These are phyloP conservation scores for Somion occarium DNA, from an alignment of 1,284 basidiomycete genomes.

Conservation along the genomic window DNA sequence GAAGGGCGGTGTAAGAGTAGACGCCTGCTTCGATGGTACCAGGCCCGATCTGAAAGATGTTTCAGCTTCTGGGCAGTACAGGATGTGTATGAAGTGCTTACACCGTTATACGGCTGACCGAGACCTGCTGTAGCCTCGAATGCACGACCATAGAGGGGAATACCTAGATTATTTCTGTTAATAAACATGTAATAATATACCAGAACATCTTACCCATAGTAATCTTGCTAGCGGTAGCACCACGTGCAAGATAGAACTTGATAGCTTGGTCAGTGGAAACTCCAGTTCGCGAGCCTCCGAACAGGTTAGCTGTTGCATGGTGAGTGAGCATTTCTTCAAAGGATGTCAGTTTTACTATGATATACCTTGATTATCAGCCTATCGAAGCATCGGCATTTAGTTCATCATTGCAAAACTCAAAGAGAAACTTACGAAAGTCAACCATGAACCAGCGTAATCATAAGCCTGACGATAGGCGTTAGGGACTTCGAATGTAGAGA, in stretches of 20 bases:
- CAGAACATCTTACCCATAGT: conserved; percentile 71
- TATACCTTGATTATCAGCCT: conserved; percentile 63
- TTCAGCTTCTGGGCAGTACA: not conserved
- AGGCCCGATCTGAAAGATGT: conserved; percentile 58
- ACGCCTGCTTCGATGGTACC: conserved; percentile 67
- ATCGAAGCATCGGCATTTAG: conserved; percentile 10
- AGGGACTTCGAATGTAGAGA: conserved; percentile 5
- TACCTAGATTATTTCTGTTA: conserved; percentile 48
- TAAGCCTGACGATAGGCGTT: conserved; percentile 53
- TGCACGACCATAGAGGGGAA: conserved; percentile 82
- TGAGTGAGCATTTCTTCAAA: not conserved
- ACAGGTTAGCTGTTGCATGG: conserved; percentile 57
- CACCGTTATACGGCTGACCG: conserved; percentile 70
- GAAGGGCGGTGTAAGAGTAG: conserved; percentile 76
- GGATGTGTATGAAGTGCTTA: conserved; percentile 18
- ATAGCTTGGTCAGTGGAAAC: conserved; percentile 74
- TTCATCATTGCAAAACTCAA: conserved; percentile 1
- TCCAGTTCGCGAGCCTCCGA: conserved; percentile 54
- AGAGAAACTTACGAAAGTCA: conserved; percentile 34
- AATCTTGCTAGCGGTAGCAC: conserved; percentile 72
- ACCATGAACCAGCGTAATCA: conserved; percentile 73
- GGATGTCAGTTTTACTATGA: not conserved
- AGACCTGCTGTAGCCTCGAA: conserved; percentile 80
- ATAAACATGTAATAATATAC: not conserved
- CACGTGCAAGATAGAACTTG: conserved; percentile 58